Conservation (phyloP, 2,329 filamentous ascomycete genomes). For the Fusarium napiforme region DNA sequence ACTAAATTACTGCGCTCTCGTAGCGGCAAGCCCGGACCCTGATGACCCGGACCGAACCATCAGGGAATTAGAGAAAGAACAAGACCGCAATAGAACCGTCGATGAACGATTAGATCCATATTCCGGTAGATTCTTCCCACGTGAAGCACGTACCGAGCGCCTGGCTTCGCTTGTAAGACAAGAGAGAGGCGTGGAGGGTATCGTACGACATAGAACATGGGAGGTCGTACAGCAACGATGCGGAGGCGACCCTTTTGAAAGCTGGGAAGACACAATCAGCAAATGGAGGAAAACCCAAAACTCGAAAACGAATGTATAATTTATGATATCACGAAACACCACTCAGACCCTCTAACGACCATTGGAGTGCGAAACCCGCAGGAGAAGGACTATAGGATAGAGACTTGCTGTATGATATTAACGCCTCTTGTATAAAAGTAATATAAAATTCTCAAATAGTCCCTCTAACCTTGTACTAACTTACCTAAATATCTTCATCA, state of each 20-base stretch:
- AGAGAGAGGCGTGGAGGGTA: constrained; percentile 80
- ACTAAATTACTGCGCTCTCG: neutral
- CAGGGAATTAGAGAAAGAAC: neutral
- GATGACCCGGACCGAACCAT: neutral
- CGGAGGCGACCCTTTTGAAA: constrained; percentile 63
- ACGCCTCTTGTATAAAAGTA: neutral
- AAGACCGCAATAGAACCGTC: constrained; percentile 65
- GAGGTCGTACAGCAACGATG: constrained; percentile 80
- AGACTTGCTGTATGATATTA: neutral
- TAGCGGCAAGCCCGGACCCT: neutral
- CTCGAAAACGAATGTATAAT: constrained; percentile 8
- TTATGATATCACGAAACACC: neutral
- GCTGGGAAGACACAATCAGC: constrained; percentile 74
- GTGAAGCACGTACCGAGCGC: constrained; percentile 82
- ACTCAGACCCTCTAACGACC: neutral
- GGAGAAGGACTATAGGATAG: neutral
- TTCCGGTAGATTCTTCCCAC: constrained; percentile 81
- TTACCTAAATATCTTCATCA: neutral
- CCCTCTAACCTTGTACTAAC: neutral
- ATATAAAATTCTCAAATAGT: neutral
- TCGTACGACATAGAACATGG: constrained; percentile 87
- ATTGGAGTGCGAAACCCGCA: constrained; percentile 25
- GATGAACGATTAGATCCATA: constrained; percentile 95
- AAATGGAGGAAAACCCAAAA: constrained; percentile 64
- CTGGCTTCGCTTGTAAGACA: constrained; percentile 79